Conservation (phyloP, 2,329 filamentous ascomycete genomes). For the Colletotrichum orbiculare region DNA sequence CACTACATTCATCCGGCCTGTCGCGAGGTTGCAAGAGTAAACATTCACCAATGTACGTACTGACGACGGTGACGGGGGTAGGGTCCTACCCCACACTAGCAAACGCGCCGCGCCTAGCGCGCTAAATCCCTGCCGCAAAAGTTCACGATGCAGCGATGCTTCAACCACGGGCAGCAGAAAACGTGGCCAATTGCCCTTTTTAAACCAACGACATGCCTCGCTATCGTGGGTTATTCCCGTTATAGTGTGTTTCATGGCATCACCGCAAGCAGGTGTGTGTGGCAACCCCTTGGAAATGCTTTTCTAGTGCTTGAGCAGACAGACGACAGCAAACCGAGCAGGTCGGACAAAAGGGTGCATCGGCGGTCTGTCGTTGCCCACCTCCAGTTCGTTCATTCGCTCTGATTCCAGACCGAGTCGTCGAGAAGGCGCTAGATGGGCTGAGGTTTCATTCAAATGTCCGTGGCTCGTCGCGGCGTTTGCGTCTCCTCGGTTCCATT, state of each 20-base stretch:
- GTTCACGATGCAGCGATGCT: conserved; percentile 23
- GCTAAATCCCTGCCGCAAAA: conserved; percentile 27
- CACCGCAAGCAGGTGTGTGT: not conserved
- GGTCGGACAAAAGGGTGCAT: conserved; percentile 13
- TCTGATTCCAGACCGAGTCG: conserved; percentile 9
- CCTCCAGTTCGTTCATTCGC: conserved; percentile 9
- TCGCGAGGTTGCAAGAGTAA: conserved; percentile 30
- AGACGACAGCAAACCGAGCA: not conserved
- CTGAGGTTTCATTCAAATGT: conserved; percentile 19
- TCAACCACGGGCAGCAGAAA: conserved; percentile 27
- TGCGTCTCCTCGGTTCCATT: conserved; percentile 26
- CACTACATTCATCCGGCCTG: conserved; percentile 2
- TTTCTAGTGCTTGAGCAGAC: not conserved
- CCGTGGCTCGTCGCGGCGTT: conserved; percentile 5
- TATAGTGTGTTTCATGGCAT: not conserved
- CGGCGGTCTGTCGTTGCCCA: conserved; percentile 5
- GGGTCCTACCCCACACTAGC: conserved; percentile 22
- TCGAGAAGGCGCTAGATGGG: conserved; percentile 4
- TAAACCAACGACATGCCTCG: conserved; percentile 23
- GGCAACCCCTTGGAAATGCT: not conserved
- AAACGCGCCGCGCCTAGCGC: conserved; percentile 35
- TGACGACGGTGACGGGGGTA: conserved; percentile 7
- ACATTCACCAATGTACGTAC: conserved; percentile 34
- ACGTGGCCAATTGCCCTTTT: conserved; percentile 5
- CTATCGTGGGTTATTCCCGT: not conserved